These are phyloP conservation scores for Colletotrichum orchidophilum DNA, from an alignment of 2,329 filamentous ascomycete genomes.

Conservation along the genomic window DNA sequence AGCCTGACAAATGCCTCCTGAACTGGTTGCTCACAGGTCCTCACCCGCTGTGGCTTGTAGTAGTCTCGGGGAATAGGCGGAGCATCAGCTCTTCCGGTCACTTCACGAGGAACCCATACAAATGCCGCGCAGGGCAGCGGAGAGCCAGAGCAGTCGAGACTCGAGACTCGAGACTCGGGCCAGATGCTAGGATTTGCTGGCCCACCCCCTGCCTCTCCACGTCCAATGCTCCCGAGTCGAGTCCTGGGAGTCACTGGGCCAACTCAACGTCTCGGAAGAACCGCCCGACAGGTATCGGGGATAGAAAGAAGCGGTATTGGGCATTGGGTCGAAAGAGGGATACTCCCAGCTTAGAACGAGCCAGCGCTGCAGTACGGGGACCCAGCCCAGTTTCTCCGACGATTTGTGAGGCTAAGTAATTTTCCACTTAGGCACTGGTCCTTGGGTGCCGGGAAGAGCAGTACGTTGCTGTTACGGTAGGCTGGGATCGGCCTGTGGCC, in stretches of 20 bases:
- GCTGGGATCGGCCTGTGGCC: conserved; percentile 20
- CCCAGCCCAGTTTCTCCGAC: conserved; percentile 7
- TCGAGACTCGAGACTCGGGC: background rate
- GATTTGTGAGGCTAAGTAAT: conserved; percentile 23
- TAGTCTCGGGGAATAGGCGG: conserved; percentile 6
- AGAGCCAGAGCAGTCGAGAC: background rate
- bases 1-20: conserved; percentile 13
- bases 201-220: conserved; percentile 1
- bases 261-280: conserved; percentile 8
- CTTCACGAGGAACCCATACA: background rate
- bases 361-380: background rate
- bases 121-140: background rate
- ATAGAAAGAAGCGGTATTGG: conserved; percentile 20
- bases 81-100: background rate
- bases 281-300: conserved; percentile 16
- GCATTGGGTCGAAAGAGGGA: conserved; percentile 7
- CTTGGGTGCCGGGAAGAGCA: conserved; percentile 21
- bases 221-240: conserved; percentile 5
- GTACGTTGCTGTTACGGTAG: conserved; percentile 8
- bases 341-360: conserved; percentile 20
- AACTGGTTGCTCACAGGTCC: background rate
- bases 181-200: conserved; percentile 25
- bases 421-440: conserved; percentile 8
- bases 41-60: background rate
- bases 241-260: background rate